phyloP scores from a whole-genome alignment of 495 filamentous ascomycete species.

The Penicillium lagena region DNA sequence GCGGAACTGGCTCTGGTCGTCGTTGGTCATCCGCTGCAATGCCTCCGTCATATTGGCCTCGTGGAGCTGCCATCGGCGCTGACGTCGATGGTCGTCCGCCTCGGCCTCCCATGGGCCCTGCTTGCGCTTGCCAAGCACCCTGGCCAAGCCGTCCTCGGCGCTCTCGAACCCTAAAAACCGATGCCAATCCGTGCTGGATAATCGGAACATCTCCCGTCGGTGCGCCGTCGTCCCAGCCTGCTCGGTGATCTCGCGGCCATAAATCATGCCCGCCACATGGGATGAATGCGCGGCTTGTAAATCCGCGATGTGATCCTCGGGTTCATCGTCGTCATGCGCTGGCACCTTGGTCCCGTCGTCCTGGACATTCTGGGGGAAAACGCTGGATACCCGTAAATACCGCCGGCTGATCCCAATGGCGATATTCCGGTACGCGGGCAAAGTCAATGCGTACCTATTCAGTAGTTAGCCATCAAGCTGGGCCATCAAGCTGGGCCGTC shows the following conservation, averaged over 20 bases:
- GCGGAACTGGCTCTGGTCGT: conserved; percentile 1
- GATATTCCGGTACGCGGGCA: conserved; percentile 2
- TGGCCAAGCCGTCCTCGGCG: too few species aligned
- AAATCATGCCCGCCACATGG: conserved; percentile 10
- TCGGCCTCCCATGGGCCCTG: too few species aligned
- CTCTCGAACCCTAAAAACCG: background rate
- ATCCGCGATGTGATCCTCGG: conserved; percentile 2
- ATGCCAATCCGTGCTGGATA: conserved; percentile 4
- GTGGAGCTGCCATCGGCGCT: too few species aligned
- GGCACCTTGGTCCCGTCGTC: background rate
- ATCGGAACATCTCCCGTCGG: conserved; percentile 3
- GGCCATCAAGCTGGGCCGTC: too few species aligned
- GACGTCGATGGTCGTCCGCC: too few species aligned
- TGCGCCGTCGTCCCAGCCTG: conserved; percentile 2
- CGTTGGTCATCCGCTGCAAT: conserved; percentile 8
- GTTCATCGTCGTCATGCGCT: background rate
- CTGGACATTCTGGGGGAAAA: conserved; percentile 1
- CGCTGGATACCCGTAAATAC: background rate
- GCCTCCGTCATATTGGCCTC: conserved; percentile 2
- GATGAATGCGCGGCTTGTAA: conserved; percentile 6
- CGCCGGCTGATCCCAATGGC: conserved; percentile 4
- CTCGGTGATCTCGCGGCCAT: conserved; percentile 9
- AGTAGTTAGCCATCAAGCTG: too few species aligned
- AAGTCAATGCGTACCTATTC: background rate
- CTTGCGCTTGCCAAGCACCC: too few species aligned